Conservation (phyloP, 2,329 filamentous ascomycete genomes). For the Venturiaceae sp. region DNA sequence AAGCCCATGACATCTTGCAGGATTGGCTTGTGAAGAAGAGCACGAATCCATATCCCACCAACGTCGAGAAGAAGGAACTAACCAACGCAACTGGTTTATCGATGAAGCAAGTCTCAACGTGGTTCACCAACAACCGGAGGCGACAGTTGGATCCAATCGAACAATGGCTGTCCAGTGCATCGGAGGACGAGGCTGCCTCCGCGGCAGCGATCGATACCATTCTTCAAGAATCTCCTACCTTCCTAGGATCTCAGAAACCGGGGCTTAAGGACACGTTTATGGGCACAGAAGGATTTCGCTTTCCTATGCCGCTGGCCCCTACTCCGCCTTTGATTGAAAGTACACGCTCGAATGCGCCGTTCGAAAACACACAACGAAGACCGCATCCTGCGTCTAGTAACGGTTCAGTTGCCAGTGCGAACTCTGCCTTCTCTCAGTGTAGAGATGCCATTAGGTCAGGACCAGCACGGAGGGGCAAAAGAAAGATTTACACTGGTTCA, state of each 20-base stretch:
- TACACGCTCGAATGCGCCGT: not conserved
- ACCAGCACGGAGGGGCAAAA: not conserved
- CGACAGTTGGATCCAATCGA: not conserved
- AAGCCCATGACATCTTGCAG: too few species aligned
- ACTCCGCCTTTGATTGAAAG: not conserved
- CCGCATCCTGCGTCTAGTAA: not conserved
- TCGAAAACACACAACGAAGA: too few species aligned
- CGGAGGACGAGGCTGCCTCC: not conserved
- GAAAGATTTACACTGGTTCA: not conserved
- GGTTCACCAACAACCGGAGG: not conserved
- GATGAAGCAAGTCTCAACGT: not conserved
- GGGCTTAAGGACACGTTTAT: too few species aligned
- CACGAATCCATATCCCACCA: not conserved
- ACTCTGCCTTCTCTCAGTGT: not conserved
- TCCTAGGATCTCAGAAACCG: too few species aligned
- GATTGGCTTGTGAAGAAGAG: not conserved
- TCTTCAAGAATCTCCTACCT: too few species aligned
- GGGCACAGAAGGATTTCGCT: too few species aligned
- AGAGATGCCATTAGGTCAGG: not conserved
- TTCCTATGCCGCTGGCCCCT: too few species aligned
- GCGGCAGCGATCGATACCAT: not conserved
- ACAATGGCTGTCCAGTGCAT: not conserved
- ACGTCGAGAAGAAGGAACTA: not conserved
- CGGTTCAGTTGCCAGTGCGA: not conserved
- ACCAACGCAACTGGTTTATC: not conserved